A percentile compares a stretch with the other conserved stretches of the same genome.
phyloP scores from a whole-genome alignment of 768 basidiomycete genomes.

The Pisolithus microcarpus region DNA sequence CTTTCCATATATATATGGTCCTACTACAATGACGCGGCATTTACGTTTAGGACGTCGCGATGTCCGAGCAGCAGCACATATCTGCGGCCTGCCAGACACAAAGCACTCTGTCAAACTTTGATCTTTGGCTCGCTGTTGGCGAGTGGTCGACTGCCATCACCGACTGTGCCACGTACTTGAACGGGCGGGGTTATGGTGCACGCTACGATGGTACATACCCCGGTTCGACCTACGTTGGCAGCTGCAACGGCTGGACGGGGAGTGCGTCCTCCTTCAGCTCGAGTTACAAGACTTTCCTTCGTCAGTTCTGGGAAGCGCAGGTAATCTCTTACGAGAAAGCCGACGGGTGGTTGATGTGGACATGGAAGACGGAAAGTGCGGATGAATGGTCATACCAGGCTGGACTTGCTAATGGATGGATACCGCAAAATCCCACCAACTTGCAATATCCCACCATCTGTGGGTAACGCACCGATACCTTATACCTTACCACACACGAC shows the following conservation, averaged over 20 bases:
- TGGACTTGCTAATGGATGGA: slow-evolving; percentile 77
- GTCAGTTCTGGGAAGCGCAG: slow-evolving; percentile 83
- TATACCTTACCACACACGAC: no score
- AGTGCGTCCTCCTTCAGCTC: slow-evolving; percentile 66
- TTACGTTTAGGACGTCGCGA: slow-evolving; percentile 35
- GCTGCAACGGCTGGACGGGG: slow-evolving; percentile 69
- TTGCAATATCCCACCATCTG: slow-evolving; percentile 59
- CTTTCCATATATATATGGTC: background rate
- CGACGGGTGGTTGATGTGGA: slow-evolving; percentile 77
- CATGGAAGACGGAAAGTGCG: slow-evolving; percentile 76
- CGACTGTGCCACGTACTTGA: slow-evolving; percentile 58
- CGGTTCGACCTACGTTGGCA: slow-evolving; percentile 64
- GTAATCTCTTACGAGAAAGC: slow-evolving; percentile 62
- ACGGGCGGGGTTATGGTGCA: slow-evolving; percentile 69
- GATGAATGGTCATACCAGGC: slow-evolving; percentile 90
- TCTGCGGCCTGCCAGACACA: slow-evolving; percentile 45
- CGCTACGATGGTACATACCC: slow-evolving; percentile 56
- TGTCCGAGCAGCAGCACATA: slow-evolving; percentile 51
- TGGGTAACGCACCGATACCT: slow-evolving; percentile 15
- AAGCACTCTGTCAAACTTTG: slow-evolving; percentile 41
- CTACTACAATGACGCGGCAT: background rate
- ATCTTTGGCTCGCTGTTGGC: slow-evolving; percentile 79
- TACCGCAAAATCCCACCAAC: slow-evolving; percentile 54
- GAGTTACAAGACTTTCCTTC: slow-evolving; percentile 73
- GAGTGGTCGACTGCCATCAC: slow-evolving; percentile 80